Percentiles rank a stretch among this genome's conserved stretches.
Evolutionary conservation across 2,329 filamentous ascomycete genomes (phyloP).

Genomic region (Tolypocladium pustulatum): DNA sequence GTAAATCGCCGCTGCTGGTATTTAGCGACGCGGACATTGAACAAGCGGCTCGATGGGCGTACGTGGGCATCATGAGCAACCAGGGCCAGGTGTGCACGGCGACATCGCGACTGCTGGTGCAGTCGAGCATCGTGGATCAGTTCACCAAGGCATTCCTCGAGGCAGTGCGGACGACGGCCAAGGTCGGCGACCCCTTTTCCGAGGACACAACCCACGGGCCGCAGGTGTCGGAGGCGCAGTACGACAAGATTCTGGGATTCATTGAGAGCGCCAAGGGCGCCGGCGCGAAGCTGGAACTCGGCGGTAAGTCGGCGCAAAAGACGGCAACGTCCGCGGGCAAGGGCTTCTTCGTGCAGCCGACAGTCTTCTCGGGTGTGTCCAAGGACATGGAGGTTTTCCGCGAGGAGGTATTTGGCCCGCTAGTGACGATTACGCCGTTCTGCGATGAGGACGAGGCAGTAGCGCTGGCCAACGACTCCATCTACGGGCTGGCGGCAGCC

Average conservation of each 20-base stretch:
- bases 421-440: slow-evolving; percentile 31
- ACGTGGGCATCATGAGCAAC: slow-evolving; percentile 45
- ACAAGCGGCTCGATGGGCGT: slow-evolving; percentile 52
- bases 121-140: slow-evolving; percentile 48
- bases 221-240: slow-evolving; percentile 61
- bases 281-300: slow-evolving; percentile 55
- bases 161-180: slow-evolving; percentile 45
- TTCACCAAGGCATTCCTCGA: slow-evolving; percentile 55
- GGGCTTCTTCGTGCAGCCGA: slow-evolving; percentile 36
- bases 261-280: slow-evolving; percentile 59
- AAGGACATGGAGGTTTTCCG: slow-evolving; percentile 31
- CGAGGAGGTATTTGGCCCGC: slow-evolving; percentile 36
- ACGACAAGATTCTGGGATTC: slow-evolving; percentile 59
- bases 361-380: slow-evolving; percentile 31
- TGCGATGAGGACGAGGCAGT: slow-evolving; percentile 31
- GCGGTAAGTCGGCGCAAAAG: slow-evolving; percentile 41
- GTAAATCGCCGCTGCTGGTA: slow-evolving; percentile 54
- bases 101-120: slow-evolving; percentile 54
- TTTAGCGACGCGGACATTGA: slow-evolving; percentile 57
- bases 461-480: slow-evolving; percentile 36
- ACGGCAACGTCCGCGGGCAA: slow-evolving; percentile 19
- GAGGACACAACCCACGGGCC: slow-evolving; percentile 65
- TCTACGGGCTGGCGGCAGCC: slow-evolving; percentile 50
- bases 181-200: slow-evolving; percentile 61
- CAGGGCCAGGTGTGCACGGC: slow-evolving; percentile 57